Conservation (phyloP, 768 basidiomycete species). For the Naganishia vaughanmartiniae region DNA sequence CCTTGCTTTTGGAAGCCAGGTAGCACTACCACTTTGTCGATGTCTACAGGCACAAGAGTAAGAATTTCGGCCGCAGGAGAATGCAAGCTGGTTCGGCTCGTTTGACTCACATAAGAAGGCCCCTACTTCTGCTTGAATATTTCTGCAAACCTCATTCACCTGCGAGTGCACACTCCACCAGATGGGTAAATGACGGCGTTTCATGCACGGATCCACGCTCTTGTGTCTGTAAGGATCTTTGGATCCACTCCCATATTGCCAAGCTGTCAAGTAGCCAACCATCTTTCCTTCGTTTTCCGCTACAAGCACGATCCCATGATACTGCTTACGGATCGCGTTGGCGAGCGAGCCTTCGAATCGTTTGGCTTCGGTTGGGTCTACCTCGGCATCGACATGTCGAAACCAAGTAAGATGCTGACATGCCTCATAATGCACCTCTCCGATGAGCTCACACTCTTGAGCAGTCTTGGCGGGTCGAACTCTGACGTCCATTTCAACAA, state of each 20-base stretch:
- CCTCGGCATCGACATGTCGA: not conserved
- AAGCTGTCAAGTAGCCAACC: constrained; percentile 8
- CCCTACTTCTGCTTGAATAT: not conserved
- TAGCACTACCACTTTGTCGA: constrained; percentile 6
- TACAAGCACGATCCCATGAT: constrained; percentile 6
- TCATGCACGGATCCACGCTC: not conserved
- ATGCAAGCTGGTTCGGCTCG: not conserved
- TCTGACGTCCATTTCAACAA: not conserved
- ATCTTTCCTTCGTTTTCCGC: constrained; percentile 1
- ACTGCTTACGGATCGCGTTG: constrained; percentile 2
- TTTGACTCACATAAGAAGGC: constrained; percentile 10
- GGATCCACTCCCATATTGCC: not conserved
- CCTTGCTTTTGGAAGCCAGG: constrained; percentile 1
- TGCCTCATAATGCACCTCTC: not conserved
- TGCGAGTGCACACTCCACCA: constrained; percentile 11
- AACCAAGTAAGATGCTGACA: not conserved
- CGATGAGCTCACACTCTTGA: not conserved
- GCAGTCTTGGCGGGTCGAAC: not conserved
- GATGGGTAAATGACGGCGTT: constrained; percentile 2
- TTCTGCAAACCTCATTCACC: not conserved
- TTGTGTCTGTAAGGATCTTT: constrained; percentile 3
- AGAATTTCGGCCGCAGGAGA: no score
- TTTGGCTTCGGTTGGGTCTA: not conserved
- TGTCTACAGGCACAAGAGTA: not conserved
- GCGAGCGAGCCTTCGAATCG: not conserved